Conservation (phyloP, 1,284 basidiomycete species). For the Porodaedalea pini region DNA sequence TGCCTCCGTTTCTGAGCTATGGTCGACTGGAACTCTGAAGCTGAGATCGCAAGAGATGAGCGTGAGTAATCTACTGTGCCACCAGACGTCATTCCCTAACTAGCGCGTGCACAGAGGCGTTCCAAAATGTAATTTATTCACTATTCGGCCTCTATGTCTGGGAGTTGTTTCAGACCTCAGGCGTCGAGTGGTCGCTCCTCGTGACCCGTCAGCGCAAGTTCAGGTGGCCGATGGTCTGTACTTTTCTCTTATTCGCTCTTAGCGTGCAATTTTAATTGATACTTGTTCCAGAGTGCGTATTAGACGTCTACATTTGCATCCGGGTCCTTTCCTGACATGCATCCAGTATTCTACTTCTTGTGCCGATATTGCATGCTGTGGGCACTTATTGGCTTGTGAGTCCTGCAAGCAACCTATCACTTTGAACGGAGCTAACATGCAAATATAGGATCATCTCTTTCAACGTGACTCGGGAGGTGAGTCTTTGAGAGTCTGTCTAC, state of each 20-base stretch:
- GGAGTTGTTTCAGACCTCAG: conserved; percentile 59
- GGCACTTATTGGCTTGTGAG: conserved; percentile 59
- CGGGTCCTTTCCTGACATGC: conserved; percentile 15
- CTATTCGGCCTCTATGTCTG: conserved; percentile 63
- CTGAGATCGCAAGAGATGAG: conserved; percentile 47
- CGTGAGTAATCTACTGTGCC: conserved; percentile 34
- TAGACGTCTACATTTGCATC: not conserved
- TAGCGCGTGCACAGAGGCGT: conserved; percentile 40
- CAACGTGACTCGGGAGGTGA: conserved; percentile 45
- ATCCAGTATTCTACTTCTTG: conserved; percentile 60
- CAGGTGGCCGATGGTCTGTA: conserved; percentile 56
- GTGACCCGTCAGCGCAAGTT: conserved; percentile 51
- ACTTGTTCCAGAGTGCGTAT: conserved; percentile 13
- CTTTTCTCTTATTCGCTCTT: not conserved
- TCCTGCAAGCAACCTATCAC: conserved; percentile 1
- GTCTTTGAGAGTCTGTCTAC: conserved; percentile 13
- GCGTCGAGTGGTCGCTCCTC: conserved; percentile 56
- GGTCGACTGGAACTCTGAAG: conserved; percentile 56
- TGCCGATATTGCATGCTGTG: conserved; percentile 66
- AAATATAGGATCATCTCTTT: conserved; percentile 53
- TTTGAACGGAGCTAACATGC: not conserved
- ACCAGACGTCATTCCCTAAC: not conserved
- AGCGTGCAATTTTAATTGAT: not conserved
- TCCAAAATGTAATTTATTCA: conserved; percentile 53
- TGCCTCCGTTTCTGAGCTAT: conserved; percentile 32